Base-by-base conservation (phyloP, 306 rosid species). In the Gastrolobium bilobum region DNA sequence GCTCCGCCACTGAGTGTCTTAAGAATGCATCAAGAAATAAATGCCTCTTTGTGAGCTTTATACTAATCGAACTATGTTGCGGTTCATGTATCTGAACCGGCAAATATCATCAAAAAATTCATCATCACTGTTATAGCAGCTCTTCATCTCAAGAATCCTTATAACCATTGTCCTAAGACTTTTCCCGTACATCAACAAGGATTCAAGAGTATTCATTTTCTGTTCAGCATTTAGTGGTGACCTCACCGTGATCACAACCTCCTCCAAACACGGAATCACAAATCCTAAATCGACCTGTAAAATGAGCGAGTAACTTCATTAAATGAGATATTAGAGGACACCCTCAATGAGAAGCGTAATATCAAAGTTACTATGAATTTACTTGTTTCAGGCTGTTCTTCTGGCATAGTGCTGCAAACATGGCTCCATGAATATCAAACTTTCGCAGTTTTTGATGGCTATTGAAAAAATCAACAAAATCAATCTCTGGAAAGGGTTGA, bases 391-490 rank as follows among this genome's bases (percentile, higher is more conserved):
- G 84, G 81, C 97, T 93, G 85, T 93, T 93, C 84, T 85, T 96
- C 82, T 93, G 99, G 84, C 98, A 96, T 70, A 96, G 94, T 7
- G 99, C 98, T 47, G 99, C 99, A 84, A 96, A 93, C 99, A 96
- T 90, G 72, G 99, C 99, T 84, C 99, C 99, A 76, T 96, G 99
- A 44, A 93, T 78, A 44, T 96, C 98, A 39, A 96, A 93, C 84
- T 77, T 91, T 67, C 68, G 84, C 62, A 96, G 81, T 85, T 80
- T 91, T 38, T 91, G 96, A 88, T 96, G 97, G 71, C 82, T 89
- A 76, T 91, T 93, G 89, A 96, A 96, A 79, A 96, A 93, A 2
- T 96, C 98, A 68, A 91, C 99, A 14, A 93, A 91, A 80, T 96
- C 98, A 65, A 96, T 84, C 83, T 93, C 99, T 13, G 99, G 98